phyloP scores from a whole-genome alignment of 2,329 filamentous ascomycete genomes.

The Nothopassalora personata region DNA sequence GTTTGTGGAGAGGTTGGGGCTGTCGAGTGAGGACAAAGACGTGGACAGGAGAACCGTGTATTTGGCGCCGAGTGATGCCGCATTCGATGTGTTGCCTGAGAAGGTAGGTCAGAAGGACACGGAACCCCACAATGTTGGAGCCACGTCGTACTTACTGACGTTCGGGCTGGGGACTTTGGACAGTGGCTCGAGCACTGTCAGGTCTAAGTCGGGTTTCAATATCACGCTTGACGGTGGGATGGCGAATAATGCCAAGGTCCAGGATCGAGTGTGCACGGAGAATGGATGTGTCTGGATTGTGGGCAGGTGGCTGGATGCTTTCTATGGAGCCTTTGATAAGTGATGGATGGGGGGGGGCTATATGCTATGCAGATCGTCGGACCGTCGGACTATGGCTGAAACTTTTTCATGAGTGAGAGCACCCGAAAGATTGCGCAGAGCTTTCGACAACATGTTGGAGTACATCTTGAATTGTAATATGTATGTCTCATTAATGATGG shows the following conservation, averaged over 20 bases:
- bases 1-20: conserved; percentile 9
- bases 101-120: conserved; percentile 1
- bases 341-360: too few species aligned
- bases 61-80: conserved; percentile 12
- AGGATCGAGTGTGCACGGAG: conserved; percentile 12
- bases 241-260: conserved; percentile 10
- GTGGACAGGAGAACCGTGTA: conserved; percentile 4
- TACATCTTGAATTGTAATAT: too few species aligned
- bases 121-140: conserved; percentile 8
- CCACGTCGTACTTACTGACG: conserved; percentile 6
- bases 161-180: conserved; percentile 9
- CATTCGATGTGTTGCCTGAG: conserved; percentile 11
- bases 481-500: too few species aligned
- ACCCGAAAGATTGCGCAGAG: too few species aligned
- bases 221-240: conserved; percentile 1
- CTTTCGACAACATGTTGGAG: too few species aligned
- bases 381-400: too few species aligned
- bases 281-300: conserved; percentile 18
- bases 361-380: too few species aligned
- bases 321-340: neutral
- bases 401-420: too few species aligned
- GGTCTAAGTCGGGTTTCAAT: conserved; percentile 5
- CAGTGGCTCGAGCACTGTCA: neutral
- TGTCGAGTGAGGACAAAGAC: neutral
- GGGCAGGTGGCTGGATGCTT: conserved; percentile 15